Evolutionary conservation across 345 rosid species (phyloP), one percentile per base, ranked within the genome.

Genomic region (Brassica juncea): DNA sequence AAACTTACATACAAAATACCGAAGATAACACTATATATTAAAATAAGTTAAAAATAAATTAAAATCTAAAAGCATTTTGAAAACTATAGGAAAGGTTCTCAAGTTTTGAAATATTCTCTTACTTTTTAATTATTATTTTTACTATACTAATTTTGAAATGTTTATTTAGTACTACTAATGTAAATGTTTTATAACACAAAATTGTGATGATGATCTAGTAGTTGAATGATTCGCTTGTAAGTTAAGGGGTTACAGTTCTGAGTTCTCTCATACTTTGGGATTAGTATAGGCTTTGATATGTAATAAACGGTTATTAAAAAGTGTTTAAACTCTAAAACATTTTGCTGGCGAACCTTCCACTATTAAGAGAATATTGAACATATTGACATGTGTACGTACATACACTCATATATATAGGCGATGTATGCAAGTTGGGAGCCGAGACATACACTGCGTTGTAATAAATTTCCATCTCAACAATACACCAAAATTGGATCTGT

Each of bases 371-470:
- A 3, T 35, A 21, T 23, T 35, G 47, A 58, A 55, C 35, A 58
- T 23, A 44, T 19, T 12, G 9, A 31, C 42, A 71, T 39, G 6
- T 9, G 2, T 11, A 39, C 47, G 8, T 9, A 5, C 14, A 44
- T 44, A 44, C 12, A 12, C 52, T 14, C 55, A 25, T n/a, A 73
- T 68, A 23, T 72, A 21, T 23, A 91, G 97, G 98, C 97, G 8
- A 68, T 87, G 27, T 85, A 87, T 83, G 91, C 97, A 16, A 87
- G 92, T 57, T 94, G 98, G 98, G 98, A 92, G 83, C 94, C 94
- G 1, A 85, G 94, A 82, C 90, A 86, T 72, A 82, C 90, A 0
- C 75, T 82, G 47, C 84, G 71, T 42, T 86, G 94, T 35, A 47
- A 84, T 80, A 86, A 75, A 68, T 87, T 84, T 35, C 98, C 98